Evolutionary conservation across 345 rosid genomes (phyloP).

Genomic region (Dipteronia dyeriana): DNA sequence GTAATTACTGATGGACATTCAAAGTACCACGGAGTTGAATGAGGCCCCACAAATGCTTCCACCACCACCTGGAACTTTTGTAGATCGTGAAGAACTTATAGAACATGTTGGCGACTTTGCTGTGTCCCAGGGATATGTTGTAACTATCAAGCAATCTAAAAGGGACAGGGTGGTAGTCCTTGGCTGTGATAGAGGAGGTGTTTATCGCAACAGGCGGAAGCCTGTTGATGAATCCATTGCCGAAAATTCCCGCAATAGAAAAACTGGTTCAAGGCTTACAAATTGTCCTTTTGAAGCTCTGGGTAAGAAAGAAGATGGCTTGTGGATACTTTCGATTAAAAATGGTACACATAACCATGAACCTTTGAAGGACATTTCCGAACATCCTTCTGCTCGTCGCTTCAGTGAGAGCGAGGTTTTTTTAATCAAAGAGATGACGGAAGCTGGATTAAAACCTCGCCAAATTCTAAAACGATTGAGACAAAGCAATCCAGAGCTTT

Average conservation of each 20-base stretch:
- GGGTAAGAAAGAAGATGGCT: conserved; percentile 67
- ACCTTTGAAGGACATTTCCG: conserved; percentile 60
- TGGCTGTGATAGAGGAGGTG: conserved; percentile 66
- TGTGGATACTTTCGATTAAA: conserved; percentile 62
- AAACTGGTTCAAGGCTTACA: conserved; percentile 60
- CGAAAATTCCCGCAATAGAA: conserved; percentile 47
- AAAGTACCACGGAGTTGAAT: conserved; percentile 29
- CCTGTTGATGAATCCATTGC: conserved; percentile 42
- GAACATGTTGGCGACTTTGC: conserved; percentile 60
- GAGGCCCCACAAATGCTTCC: conserved; percentile 48
- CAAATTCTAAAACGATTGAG: conserved; percentile 66
- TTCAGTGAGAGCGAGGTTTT: conserved; percentile 59
- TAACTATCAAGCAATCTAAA: conserved; percentile 60
- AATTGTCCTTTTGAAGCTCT: conserved; percentile 71
- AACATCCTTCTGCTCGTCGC: conserved; percentile 70
- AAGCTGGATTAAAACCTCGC: conserved; percentile 71
- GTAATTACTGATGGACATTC: conserved; percentile 35
- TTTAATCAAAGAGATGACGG: conserved; percentile 71
- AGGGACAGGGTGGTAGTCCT: conserved; percentile 59
- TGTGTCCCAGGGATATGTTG: conserved; percentile 58
- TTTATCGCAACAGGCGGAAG: conserved; percentile 66
- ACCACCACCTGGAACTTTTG: conserved; percentile 53
- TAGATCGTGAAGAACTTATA: conserved; percentile 61
- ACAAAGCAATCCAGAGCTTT: conserved; percentile 68
- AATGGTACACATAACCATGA: conserved; percentile 71